Base-by-base conservation (phyloP, 2,329 filamentous ascomycete species). In the Dryadomyces quercus-mongolicae region DNA sequence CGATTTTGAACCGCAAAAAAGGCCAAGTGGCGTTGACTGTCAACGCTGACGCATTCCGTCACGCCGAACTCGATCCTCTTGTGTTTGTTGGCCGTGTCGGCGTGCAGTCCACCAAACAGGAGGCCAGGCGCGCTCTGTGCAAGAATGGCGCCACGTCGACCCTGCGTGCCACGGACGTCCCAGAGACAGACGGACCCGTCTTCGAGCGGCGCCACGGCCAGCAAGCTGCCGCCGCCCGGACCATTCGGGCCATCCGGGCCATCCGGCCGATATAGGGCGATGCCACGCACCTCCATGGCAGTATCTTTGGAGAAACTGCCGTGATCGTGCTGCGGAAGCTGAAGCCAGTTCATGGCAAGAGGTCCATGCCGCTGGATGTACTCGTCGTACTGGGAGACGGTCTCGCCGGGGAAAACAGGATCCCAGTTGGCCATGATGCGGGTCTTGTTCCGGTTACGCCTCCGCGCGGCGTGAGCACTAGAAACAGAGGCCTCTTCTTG, bases 131-230 rank as follows among this genome's bases (percentile, higher is more conserved):
- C 70, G 66, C 86, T 93, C 57, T 77, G 77, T 1, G 78, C 81
- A 12, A 87, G 60, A 36, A 93, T 78, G 2, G 74, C 77, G 2
- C 87, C 86, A 59, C 75, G 77, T 58, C 65, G 73, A 5, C 68
- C 68, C 49, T 70, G 70, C 34, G 74, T 77, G 1, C 77, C 78
- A 54, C 77, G 81, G 51, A 88, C 71, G 63, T 95, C 86, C 90
- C 90, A 96, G 7, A 95, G 69, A 61, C 85, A 88, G n/a, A 96
- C 77, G 52, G 87, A 89, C 0, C 90, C 90, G 64, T 96, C 88
- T 55, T 94, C 88, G 8, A 95, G 72, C 2, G 90, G 88, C 0
- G 86, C 84, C 16, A 95, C 76, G 0, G 88, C 82, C 53, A 84
- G 73, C 57, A 75, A 3, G 69, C 63, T 63, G 16, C 76, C 73